Conservation (phyloP, 306 rosid genomes). For the Acacia melanoxylon region DNA sequence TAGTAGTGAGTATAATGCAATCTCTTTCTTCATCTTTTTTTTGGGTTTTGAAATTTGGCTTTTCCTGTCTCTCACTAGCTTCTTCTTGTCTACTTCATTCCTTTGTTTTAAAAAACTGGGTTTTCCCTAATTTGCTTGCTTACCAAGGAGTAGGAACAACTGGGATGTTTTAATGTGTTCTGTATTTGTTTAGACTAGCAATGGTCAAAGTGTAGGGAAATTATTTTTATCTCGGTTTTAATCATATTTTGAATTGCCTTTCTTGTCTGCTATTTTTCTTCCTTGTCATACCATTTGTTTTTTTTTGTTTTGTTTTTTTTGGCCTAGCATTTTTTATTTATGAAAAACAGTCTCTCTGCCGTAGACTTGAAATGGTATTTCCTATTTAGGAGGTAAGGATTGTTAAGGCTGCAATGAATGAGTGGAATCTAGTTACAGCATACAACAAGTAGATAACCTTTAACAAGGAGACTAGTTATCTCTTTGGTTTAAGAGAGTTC, state of each 20-base stretch:
- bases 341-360: background rate
- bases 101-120: background rate
- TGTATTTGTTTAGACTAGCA: background rate
- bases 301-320: background rate
- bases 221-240: background rate
- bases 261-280: background rate
- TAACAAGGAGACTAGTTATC: background rate
- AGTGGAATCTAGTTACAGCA: background rate
- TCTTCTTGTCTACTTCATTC: background rate
- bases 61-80: background rate
- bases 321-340: background rate
- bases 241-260: background rate
- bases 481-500: background rate
- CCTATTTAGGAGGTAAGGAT: background rate
- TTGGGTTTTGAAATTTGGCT: background rate
- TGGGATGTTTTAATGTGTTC: background rate
- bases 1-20: constrained; percentile 44
- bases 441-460: background rate
- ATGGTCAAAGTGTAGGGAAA: background rate
- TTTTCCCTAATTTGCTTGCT: background rate
- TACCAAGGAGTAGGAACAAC: background rate
- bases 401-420: background rate
- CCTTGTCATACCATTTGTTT: background rate
- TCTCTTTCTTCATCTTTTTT: background rate
- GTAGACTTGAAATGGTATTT: background rate